Evolutionary conservation across 2,329 filamentous ascomycete species (phyloP).

Genomic region (Cercospora citrullina): DNA sequence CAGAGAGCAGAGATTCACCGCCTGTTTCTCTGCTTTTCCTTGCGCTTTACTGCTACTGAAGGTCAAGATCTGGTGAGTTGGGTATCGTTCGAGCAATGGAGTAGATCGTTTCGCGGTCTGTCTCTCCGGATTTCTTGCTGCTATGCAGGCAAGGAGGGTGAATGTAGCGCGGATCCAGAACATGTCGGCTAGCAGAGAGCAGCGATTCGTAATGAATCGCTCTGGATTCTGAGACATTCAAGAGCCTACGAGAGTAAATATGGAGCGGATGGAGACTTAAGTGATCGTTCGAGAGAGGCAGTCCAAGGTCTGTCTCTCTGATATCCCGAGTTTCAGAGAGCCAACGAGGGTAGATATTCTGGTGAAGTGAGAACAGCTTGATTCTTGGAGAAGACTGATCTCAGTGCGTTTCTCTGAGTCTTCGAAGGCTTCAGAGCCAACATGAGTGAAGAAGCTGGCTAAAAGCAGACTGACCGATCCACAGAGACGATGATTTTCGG

Average conservation of each 20-base stretch:
- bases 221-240: neutral
- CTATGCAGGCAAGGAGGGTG: too few species aligned
- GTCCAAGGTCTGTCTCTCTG: neutral
- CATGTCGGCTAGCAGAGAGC: neutral
- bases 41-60: neutral
- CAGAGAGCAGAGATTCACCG: neutral
- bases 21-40: neutral
- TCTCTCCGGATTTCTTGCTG: neutral
- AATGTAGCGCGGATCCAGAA: too few species aligned
- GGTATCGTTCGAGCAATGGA: neutral
- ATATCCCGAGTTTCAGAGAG: neutral
- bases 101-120: neutral
- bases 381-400: neutral
- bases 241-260: neutral
- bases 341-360: neutral
- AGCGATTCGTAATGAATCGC: neutral
- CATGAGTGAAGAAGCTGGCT: neutral
- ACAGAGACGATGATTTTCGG: neutral
- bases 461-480: accelerated
- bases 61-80: neutral
- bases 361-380: neutral
- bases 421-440: neutral
- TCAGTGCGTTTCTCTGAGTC: neutral
- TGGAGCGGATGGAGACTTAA: neutral
- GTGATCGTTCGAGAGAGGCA: neutral